Evolutionary conservation across 2,329 filamentous ascomycete genomes (phyloP), one percentile per base, ranked within the genome.

Genomic region (Fusarium odoratissimum): DNA sequence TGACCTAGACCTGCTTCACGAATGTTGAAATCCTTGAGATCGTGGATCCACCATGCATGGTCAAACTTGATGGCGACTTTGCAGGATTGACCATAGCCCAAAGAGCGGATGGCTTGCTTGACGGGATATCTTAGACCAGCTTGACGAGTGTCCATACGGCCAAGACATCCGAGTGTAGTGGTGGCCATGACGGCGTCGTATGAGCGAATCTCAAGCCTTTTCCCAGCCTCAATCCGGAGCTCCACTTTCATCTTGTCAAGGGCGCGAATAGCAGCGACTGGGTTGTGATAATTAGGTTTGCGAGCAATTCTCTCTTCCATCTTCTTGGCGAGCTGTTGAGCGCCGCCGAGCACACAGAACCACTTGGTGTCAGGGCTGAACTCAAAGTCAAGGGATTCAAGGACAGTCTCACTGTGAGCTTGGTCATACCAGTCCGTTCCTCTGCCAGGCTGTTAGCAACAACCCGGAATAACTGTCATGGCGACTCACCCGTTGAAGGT

Each of bases 371-470:
- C 28, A 8, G 40, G 19, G 2, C 37, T 16, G 7, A 23, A 21
- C 6, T 67, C 64, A 7, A 68, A 68, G 10, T 68, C 65, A 6
- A 68, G 48, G 4, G 59, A 21, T 8, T 68, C 65, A 5, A 68
- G 38, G 9, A 68, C 65, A 25, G 52, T 60, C 5, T 68, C 65
- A 1, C 46, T 67, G 5, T 67, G 65, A 3, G 65, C 28, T 25
- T 68, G 65, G 8, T 68, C 35, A 8, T 68, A 68, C 65, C 65
- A 68, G 4, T 64, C 65, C 2, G 65, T 68, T 0, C 65, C 65
- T 5, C 64, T 66, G 21, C 1, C 7, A 25, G 8, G 13, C 5
- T 10, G 8, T 60, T 8, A 60, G 28, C 16, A 25, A 21, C 16
- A 7, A 6, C 3, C 10, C 10, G 17, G 3, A 1, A 5, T 9